Evolutionary conservation across 257 asterid genomes (phyloP).

Genomic region (Plantago ovata): DNA sequence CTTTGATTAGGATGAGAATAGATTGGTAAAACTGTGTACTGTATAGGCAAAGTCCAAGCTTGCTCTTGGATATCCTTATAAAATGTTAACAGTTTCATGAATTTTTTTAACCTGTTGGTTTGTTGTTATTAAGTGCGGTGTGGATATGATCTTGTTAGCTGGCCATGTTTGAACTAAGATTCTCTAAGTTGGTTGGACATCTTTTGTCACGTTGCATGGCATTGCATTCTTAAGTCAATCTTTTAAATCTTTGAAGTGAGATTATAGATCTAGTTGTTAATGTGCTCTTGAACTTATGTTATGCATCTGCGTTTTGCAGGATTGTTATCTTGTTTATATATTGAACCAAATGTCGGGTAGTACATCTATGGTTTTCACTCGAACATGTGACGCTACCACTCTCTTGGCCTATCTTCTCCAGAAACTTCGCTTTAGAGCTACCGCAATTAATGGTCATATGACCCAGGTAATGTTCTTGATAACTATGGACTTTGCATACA

Average conservation of each 20-base stretch:
- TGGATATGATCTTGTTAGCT: too few species aligned
- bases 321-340: constrained; percentile 82
- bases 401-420: constrained; percentile 72
- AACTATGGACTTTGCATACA: background rate
- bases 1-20: too few species aligned
- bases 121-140: too few species aligned
- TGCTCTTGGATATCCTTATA: too few species aligned
- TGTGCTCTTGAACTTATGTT: background rate
- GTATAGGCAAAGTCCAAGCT: too few species aligned
- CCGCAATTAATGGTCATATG: constrained; percentile 97
- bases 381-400: constrained; percentile 80
- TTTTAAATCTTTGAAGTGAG: too few species aligned
- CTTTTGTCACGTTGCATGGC: background rate
- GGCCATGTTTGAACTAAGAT: too few species aligned
- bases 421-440: constrained; percentile 76
- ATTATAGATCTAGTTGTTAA: too few species aligned
- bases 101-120: too few species aligned
- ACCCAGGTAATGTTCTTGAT: constrained; percentile 50
- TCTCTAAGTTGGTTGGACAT: too few species aligned
- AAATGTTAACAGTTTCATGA: too few species aligned
- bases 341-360: constrained; percentile 65
- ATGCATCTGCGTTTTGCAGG: constrained; percentile 32
- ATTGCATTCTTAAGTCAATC: background rate
- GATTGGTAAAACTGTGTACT: too few species aligned
- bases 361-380: constrained; percentile 88